Evolutionary conservation across 768 basidiomycete genomes (phyloP).

Genomic region (Leucogyrophana mollusca): DNA sequence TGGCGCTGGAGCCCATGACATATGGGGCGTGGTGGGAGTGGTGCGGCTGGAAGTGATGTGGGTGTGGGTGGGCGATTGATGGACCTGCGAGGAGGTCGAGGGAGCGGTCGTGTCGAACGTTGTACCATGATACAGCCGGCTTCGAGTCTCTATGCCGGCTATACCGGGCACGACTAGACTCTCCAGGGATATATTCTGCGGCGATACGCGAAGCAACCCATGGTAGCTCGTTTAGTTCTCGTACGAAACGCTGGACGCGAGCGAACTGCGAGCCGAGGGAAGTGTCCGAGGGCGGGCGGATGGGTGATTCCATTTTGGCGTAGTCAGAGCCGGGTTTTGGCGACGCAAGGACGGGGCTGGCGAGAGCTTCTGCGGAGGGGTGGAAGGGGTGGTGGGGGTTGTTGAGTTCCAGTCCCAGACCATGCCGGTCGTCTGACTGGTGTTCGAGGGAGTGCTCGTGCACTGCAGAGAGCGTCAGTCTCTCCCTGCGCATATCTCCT

Average conservation of each 20-base stretch:
- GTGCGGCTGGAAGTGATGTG: slow-evolving; percentile 4
- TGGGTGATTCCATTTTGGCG: slow-evolving; percentile 35
- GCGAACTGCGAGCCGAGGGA: slow-evolving; percentile 31
- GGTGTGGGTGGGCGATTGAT: not conserved
- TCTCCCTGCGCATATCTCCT: not conserved
- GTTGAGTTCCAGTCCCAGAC: slow-evolving; percentile 13
- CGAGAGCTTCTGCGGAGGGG: slow-evolving; percentile 5
- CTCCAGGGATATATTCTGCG: slow-evolving; percentile 42
- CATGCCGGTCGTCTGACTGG: slow-evolving; percentile 1
- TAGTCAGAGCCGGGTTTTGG: slow-evolving; percentile 35
- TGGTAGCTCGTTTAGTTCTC: slow-evolving; percentile 38
- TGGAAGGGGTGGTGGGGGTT: slow-evolving; percentile 6
- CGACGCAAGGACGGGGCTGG: slow-evolving; percentile 30
- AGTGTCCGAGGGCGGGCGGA: slow-evolving; percentile 27
- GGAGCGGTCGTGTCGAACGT: slow-evolving; percentile 1
- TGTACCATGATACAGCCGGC: slow-evolving; percentile 29
- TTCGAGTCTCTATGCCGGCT: slow-evolving; percentile 11
- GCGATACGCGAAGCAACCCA: slow-evolving; percentile 47
- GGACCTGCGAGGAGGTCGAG: not conserved
- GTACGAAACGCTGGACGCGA: slow-evolving; percentile 34
- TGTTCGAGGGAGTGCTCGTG: slow-evolving; percentile 1
- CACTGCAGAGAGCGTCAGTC: slow-evolving; percentile 4
- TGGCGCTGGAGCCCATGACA: slow-evolving; percentile 26
- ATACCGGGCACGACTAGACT: slow-evolving; percentile 14
- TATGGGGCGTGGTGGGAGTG: slow-evolving; percentile 6